Evolutionary conservation across 1,284 basidiomycete species (phyloP), one percentile per base, ranked within the genome.

Genomic region (Tilletia walkeri): DNA sequence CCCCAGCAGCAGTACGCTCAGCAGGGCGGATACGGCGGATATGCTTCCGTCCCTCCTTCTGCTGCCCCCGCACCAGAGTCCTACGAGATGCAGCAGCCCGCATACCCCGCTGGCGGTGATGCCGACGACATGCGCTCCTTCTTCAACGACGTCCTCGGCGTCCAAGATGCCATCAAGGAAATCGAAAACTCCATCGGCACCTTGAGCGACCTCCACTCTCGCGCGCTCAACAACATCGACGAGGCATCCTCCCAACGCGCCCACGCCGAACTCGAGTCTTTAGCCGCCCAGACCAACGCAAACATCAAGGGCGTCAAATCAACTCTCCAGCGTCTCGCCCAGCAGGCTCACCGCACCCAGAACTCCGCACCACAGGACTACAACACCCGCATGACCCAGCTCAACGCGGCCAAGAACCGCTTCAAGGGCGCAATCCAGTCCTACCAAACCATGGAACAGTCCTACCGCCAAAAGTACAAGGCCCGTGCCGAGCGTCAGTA

Each of bases 401-500:
- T 85, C 92, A 95, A 83, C 61, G 85, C 84, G 16, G 84, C 85
- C 72, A 86, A 86, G 82, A 84, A 83, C 72, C 75, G 78, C 24
- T 86, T 86, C 76, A 82, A 85, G 74, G 82, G 84, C 66, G 82
- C 86, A 45, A 84, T 88, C 63, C 84, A 88, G 74, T 84, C 87
- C 74, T 88, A 88, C 80, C 94, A 97, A 85, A 89, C 89, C 53
- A 93, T 96, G 34, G 96, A 99, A 86, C 91, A 94, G 85, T 90
- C 93, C 82, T 93, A 92, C 84, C 90, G 95, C 71, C 88, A 91
- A 76, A 95, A 93, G 86, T 94, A 96, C 85, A 93, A 93, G 85
- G 92, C 95, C 84, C 88, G 94, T 61, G 90, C 95, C 86, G 95
- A 95, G 86, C 89, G 96, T 74, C 96, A 99, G 86, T 95, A 91